phyloP scores from a whole-genome alignment of 1,284 basidiomycete genomes.

The Sanghuangporus weigelae region DNA sequence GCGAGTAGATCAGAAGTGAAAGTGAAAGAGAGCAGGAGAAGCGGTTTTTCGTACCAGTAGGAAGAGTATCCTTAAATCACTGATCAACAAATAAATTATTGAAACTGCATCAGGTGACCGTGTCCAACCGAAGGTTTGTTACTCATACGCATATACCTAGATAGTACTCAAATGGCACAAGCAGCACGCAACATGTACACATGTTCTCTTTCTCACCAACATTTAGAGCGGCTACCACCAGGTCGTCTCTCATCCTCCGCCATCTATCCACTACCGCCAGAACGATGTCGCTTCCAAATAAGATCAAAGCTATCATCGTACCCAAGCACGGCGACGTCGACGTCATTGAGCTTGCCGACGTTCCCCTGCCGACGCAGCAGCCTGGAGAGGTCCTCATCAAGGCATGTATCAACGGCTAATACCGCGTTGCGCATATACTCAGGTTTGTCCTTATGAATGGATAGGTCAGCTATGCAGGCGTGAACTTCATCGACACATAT shows the following conservation, averaged over 20 bases:
- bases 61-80: too few relatives aligned
- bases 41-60: too few relatives aligned
- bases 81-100: too few relatives aligned
- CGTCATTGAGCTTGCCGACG: slow-evolving; percentile 62
- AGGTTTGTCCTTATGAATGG: slow-evolving; percentile 28
- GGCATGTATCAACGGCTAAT: slow-evolving; percentile 33
- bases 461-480: slow-evolving; percentile 44
- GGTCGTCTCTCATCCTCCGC: background rate
- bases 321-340: slow-evolving; percentile 66
- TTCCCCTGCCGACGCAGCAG: slow-evolving; percentile 58
- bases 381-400: slow-evolving; percentile 77
- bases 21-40: too few relatives aligned
- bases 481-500: slow-evolving; percentile 89
- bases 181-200: background rate
- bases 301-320: slow-evolving; percentile 44
- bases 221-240: background rate
- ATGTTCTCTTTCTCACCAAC: background rate
- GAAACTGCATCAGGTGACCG: too few relatives aligned
- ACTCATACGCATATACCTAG: too few relatives aligned
- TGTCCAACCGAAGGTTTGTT: too few relatives aligned
- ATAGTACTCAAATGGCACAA: background rate
- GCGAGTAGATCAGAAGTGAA: too few relatives aligned
- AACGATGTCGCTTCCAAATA: slow-evolving; percentile 31
- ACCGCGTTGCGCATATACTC: slow-evolving; percentile 15
- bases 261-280: background rate